Conservation (phyloP, 768 basidiomycete species). For the Kwoniella europaea region DNA sequence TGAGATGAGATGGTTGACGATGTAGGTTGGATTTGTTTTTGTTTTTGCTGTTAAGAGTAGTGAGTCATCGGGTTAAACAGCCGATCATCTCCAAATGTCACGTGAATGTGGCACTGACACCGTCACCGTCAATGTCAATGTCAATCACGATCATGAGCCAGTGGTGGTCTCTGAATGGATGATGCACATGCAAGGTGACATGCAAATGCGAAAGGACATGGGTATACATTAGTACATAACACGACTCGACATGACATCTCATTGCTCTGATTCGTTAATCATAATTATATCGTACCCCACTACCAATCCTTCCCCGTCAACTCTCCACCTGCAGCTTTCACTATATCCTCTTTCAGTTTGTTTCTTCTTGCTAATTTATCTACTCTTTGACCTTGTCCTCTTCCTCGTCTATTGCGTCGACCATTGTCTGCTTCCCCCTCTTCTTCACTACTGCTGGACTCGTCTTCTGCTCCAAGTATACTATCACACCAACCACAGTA, state of each 20-base stretch:
- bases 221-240: not conserved
- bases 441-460: constrained; percentile 28
- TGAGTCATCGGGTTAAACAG: constrained; percentile 23
- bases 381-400: not conserved
- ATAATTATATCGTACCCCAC: not conserved
- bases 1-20: not conserved
- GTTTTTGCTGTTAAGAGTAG: not conserved
- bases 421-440: constrained; percentile 14
- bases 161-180: not conserved
- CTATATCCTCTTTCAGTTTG: constrained; percentile 40
- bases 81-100: constrained; percentile 13
- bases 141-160: not conserved
- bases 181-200: not conserved
- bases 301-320: constrained; percentile 22
- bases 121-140: not conserved
- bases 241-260: not conserved
- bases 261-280: not conserved
- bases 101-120: not conserved
- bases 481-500: not conserved
- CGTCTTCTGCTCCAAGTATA: constrained; percentile 25
- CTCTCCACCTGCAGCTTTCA: constrained; percentile 42
- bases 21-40: not conserved
- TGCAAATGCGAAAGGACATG: not conserved
- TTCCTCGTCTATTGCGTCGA: constrained; percentile 6
- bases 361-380: constrained; percentile 25